These are phyloP conservation scores for Amanita subjunquillea DNA, from an alignment of 768 basidiomycete species.

Conservation along the genomic window DNA sequence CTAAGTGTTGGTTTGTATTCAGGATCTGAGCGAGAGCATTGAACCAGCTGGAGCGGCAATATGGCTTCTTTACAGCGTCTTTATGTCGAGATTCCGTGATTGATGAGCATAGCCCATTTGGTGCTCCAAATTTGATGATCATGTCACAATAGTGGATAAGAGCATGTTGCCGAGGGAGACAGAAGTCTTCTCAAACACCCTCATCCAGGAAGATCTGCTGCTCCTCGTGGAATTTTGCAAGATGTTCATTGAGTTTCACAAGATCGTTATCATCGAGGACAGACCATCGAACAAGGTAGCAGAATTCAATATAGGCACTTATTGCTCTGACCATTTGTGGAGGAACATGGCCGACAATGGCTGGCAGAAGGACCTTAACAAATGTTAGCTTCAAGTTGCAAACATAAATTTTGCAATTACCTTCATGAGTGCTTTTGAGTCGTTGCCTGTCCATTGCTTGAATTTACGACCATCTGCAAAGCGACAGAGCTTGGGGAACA, in stretches of 20 bases:
- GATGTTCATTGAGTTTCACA: slow-evolving; percentile 6
- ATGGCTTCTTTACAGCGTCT: slow-evolving; percentile 25
- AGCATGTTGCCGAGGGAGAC: slow-evolving; percentile 22
- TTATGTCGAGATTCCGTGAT: slow-evolving; percentile 26
- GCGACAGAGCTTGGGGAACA: slow-evolving; percentile 15
- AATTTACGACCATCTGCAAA: slow-evolving; percentile 19
- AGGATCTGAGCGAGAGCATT: not conserved
- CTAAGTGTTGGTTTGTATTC: not conserved
- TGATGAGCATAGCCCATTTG: slow-evolving; percentile 24
- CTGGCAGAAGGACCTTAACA: slow-evolving; percentile 20
- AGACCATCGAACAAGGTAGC: slow-evolving; percentile 15
- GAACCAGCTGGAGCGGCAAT: not conserved
- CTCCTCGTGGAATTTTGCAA: slow-evolving; percentile 13
- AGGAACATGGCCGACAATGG: slow-evolving; percentile 18
- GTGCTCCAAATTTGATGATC: slow-evolving; percentile 19
- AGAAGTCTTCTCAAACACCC: slow-evolving; percentile 11
- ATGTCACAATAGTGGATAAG: slow-evolving; percentile 16
- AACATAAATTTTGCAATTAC: no score
- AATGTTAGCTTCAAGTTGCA: no score
- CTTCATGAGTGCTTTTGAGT: no score
- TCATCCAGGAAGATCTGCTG: slow-evolving; percentile 9
- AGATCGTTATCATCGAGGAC: slow-evolving; percentile 13
- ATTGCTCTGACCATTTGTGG: slow-evolving; percentile 14
- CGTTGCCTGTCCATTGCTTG: no score
- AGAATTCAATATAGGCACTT: slow-evolving; percentile 19